These are phyloP conservation scores for Anastatica hierochuntica DNA, from an alignment of 345 rosid species.

Conservation along the genomic window DNA sequence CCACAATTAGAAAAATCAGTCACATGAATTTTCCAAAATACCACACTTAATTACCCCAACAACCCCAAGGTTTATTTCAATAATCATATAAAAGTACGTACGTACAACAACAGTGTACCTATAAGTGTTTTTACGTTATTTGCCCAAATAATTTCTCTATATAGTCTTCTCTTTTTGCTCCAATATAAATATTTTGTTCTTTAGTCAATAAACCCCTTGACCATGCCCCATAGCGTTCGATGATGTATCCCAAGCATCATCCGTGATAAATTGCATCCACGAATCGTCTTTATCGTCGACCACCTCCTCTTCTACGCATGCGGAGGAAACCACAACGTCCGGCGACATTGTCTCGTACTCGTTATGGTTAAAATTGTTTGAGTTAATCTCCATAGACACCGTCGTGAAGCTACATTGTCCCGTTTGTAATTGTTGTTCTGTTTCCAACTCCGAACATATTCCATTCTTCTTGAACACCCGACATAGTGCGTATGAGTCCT, in stretches of 20 bases:
- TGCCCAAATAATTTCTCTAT: background rate
- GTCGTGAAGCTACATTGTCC: slow-evolving; percentile 40
- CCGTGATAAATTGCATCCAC: slow-evolving; percentile 97
- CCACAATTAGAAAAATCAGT: slow-evolving; percentile 16
- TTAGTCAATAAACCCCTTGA: slow-evolving; percentile 28
- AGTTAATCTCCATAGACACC: slow-evolving; percentile 32
- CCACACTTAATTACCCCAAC: slow-evolving; percentile 9
- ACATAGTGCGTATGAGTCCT: slow-evolving; percentile 88
- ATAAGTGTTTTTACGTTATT: slow-evolving; percentile 9
- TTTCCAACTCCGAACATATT: slow-evolving; percentile 58
- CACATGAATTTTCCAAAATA: background rate
- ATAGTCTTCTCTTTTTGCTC: background rate
- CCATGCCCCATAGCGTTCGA: slow-evolving; percentile 32
- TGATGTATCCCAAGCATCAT: slow-evolving; percentile 69
- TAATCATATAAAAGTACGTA: background rate
- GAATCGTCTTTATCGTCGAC: slow-evolving; percentile 86
- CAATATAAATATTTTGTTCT: background rate
- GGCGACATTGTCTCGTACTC: slow-evolving; percentile 66
- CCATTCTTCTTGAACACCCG: slow-evolving; percentile 95
- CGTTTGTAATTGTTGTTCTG: slow-evolving; percentile 33
- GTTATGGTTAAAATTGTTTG: background rate
- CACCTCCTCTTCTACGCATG: slow-evolving; percentile 46
- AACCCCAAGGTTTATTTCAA: slow-evolving; percentile 16
- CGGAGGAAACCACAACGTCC: slow-evolving; percentile 47
- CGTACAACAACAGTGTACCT: slow-evolving; percentile 27